A percentile compares a stretch with the other conserved stretches of the same genome.
Conservation (phyloP, 257 asterid species). For the Leonotis leonurus region DNA sequence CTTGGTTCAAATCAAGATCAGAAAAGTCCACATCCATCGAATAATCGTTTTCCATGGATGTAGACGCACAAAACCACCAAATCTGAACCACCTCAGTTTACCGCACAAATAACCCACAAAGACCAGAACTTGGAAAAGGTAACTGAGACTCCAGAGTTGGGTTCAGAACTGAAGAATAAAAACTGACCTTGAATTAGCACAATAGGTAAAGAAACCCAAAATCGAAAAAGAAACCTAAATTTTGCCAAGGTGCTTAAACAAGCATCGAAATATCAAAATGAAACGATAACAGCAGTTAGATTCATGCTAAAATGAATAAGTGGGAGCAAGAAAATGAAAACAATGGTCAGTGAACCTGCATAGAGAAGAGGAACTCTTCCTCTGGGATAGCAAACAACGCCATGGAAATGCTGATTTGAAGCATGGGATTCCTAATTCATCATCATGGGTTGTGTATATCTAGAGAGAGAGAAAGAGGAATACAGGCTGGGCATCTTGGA, state of each 20-base stretch:
- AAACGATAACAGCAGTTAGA: neutral
- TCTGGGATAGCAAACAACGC: constrained; percentile 2
- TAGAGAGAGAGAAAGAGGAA: constrained; percentile 12
- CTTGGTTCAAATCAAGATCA: constrained; percentile 84
- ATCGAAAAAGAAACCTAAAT: neutral
- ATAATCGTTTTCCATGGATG: constrained; percentile 42
- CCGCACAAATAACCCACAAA: constrained; percentile 2
- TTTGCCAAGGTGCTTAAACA: neutral
- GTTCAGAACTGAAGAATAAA: neutral
- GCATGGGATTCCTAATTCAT: constrained; percentile 16
- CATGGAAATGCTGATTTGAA: constrained; percentile 19
- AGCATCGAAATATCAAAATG: constrained; percentile 16
- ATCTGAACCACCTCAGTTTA: constrained; percentile 19
- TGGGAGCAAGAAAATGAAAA: constrained; percentile 3
- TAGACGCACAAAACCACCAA: constrained; percentile 1
- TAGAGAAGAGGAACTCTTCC: neutral
- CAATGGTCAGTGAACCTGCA: constrained; percentile 15
- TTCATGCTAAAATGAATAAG: constrained; percentile 2
- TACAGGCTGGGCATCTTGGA: constrained; percentile 17
- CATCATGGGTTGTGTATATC: neutral
- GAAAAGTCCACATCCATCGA: constrained; percentile 44
- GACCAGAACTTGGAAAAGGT: constrained; percentile 9
- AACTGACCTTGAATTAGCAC: constrained; percentile 15
- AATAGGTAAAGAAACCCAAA: constrained; percentile 13
- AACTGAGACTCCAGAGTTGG: constrained; percentile 3